Percentiles rank a stretch among this genome's conserved stretches.
Evolutionary conservation across 1,284 basidiomycete genomes (phyloP).

Genomic region (Fomitopsis schrenkii): DNA sequence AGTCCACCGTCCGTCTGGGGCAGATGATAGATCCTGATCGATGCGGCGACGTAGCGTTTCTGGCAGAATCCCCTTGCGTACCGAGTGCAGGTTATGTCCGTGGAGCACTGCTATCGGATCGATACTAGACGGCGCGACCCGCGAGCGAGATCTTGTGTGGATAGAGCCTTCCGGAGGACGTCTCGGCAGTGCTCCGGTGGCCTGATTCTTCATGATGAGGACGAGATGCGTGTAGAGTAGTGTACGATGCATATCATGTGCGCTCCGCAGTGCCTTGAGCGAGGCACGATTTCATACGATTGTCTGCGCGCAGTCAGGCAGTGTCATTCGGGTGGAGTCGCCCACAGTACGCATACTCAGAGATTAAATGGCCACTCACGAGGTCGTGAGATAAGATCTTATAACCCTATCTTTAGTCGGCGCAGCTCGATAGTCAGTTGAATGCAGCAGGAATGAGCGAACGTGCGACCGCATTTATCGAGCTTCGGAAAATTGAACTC

Average conservation of each 20-base stretch:
- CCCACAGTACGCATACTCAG: no score
- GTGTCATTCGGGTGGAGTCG: not conserved
- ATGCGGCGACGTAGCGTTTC: not conserved
- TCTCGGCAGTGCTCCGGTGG: not conserved
- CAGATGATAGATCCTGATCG: not conserved
- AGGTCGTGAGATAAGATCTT: not conserved
- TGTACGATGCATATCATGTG: not conserved
- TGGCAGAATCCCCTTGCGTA: not conserved
- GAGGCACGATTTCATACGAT: not conserved
- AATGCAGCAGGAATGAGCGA: not conserved
- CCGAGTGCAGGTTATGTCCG: not conserved
- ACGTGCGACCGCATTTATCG: not conserved
- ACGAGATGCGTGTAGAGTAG: not conserved
- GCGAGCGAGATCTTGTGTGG: not conserved
- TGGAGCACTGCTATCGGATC: not conserved
- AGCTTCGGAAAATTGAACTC: not conserved
- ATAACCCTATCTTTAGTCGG: not conserved
- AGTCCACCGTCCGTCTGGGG: not conserved
- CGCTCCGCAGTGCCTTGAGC: not conserved
- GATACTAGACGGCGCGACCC: not conserved
- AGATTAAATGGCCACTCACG: not conserved
- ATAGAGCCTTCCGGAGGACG: not conserved
- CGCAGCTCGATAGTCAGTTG: not conserved
- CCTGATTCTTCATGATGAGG: not conserved
- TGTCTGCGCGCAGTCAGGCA: not conserved